Percentiles rank a stretch among this genome's conserved stretches.
phyloP scores from a whole-genome alignment of 805 yeast species.

The Kazachstania viticola region DNA sequence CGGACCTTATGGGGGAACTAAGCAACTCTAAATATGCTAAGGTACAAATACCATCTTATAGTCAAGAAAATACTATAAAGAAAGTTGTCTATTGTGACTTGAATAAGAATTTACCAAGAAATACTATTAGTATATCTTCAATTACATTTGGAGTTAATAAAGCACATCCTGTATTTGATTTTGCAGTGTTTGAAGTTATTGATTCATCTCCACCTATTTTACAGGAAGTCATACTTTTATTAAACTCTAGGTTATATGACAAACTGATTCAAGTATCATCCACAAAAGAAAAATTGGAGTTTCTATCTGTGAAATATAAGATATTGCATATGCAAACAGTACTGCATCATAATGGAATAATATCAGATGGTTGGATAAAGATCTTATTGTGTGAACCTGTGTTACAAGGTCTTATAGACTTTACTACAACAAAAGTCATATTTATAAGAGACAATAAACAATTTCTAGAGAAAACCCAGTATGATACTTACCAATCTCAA shows the following conservation, averaged over 20 bases:
- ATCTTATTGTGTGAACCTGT: slow-evolving; percentile 12
- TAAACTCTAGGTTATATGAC: slow-evolving; percentile 13
- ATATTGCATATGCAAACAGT: slow-evolving; percentile 8
- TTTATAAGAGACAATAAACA: slow-evolving; percentile 9
- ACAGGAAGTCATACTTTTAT: slow-evolving; percentile 7
- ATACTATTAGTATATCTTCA: neutral
- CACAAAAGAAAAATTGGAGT: slow-evolving; percentile 10
- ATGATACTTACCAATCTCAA: no score
- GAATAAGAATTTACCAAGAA: neutral
- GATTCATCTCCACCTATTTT: slow-evolving; percentile 5
- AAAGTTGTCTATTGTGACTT: neutral
- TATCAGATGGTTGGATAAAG: slow-evolving; percentile 11
- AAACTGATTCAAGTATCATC: slow-evolving; percentile 9
- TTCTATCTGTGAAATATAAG: slow-evolving; percentile 14
- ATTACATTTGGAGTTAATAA: neutral
- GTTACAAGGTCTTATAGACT: slow-evolving; percentile 14
- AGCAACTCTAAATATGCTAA: no score
- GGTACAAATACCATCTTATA: no score
- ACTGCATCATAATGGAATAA: slow-evolving; percentile 7
- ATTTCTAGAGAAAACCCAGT: neutral
- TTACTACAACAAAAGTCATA: slow-evolving; percentile 10
- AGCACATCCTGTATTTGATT: neutral
- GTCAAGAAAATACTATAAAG: neutral
- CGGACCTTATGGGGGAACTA: no score
- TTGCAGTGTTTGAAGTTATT: neutral